Conservation (phyloP, 202 grass and related monocot genomes). For the Zoysia matrella region DNA sequence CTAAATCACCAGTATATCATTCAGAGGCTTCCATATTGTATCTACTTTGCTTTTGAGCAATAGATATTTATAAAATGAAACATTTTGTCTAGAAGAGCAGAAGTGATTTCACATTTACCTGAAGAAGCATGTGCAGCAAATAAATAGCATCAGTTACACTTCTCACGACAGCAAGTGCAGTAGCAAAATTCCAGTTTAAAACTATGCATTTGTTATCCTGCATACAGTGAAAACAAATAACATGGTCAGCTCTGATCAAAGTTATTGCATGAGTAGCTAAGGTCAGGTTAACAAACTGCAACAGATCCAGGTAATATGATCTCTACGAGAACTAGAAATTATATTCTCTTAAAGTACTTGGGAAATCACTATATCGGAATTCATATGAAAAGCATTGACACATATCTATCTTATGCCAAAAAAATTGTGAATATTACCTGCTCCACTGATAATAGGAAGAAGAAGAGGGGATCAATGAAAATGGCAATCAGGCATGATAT, state of each 20-base stretch:
- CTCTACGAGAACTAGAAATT: background rate
- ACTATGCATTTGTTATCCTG: constrained; percentile 86
- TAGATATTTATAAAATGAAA: constrained; percentile 29
- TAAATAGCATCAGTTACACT: constrained; percentile 52
- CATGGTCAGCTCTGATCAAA: constrained; percentile 24
- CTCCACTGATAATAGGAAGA: constrained; percentile 75
- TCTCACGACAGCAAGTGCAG: constrained; percentile 72
- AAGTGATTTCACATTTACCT: constrained; percentile 55
- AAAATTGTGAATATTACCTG: constrained; percentile 57
- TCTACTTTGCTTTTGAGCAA: background rate
- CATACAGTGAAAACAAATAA: constrained; percentile 10
- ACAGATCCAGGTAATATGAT: background rate
- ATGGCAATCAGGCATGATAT: constrained; percentile 92
- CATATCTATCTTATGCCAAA: background rate
- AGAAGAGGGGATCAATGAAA: constrained; percentile 92
- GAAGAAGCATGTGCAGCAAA: constrained; percentile 86
- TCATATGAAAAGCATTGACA: constrained; percentile 17
- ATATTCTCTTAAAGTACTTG: background rate
- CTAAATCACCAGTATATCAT: constrained; percentile 17
- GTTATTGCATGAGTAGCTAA: constrained; percentile 10
- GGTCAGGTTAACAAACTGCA: constrained; percentile 1
- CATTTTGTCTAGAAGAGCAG: constrained; percentile 12
- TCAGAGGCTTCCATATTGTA: constrained; percentile 13
- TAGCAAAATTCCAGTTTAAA: constrained; percentile 74
- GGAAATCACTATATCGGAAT: background rate